Evolutionary conservation across 164 flowering plant species (phyloP).

Genomic region (Liriodendron chinense): DNA sequence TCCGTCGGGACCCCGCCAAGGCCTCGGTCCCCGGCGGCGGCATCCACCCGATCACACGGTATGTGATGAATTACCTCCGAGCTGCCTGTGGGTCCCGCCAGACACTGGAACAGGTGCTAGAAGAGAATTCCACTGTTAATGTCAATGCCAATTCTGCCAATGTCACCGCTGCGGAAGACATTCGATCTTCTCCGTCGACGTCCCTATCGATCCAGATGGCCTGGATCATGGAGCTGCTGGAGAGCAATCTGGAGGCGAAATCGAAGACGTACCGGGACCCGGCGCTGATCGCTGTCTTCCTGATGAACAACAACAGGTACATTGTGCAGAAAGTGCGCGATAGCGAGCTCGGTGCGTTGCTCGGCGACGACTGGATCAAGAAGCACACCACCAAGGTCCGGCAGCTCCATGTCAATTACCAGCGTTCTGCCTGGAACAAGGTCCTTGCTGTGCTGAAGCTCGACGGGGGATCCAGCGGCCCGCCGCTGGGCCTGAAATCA

Average conservation of each 20-base stretch:
- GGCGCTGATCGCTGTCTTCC: constrained; percentile 62
- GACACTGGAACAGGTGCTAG: constrained; percentile 76
- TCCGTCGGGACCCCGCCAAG: constrained; percentile 79
- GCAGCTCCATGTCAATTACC: constrained; percentile 56
- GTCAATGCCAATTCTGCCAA: neutral
- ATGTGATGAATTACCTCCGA: constrained; percentile 88
- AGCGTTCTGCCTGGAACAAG: constrained; percentile 75
- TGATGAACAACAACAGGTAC: constrained; percentile 92
- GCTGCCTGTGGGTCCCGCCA: constrained; percentile 69
- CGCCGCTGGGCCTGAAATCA: neutral
- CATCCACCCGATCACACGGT: constrained; percentile 85
- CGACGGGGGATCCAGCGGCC: constrained; percentile 26
- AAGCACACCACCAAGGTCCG: constrained; percentile 67
- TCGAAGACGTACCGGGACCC: constrained; percentile 70
- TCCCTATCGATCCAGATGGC: constrained; percentile 70
- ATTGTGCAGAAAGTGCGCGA: constrained; percentile 80
- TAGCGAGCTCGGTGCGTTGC: constrained; percentile 59
- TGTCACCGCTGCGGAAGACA: constrained; percentile 21
- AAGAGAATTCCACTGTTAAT: constrained; percentile 25
- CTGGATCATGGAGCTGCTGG: constrained; percentile 94
- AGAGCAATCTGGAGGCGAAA: constrained; percentile 84
- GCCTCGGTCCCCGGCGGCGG: constrained; percentile 81
- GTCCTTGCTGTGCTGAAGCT: constrained; percentile 47
- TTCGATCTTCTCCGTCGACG: constrained; percentile 31
- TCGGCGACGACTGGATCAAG: constrained; percentile 90